Evolutionary conservation across 352 stramenopile genomes (phyloP), one percentile per base, ranked within the genome.

Genomic region (Globisporangium cylindrosporum): DNA sequence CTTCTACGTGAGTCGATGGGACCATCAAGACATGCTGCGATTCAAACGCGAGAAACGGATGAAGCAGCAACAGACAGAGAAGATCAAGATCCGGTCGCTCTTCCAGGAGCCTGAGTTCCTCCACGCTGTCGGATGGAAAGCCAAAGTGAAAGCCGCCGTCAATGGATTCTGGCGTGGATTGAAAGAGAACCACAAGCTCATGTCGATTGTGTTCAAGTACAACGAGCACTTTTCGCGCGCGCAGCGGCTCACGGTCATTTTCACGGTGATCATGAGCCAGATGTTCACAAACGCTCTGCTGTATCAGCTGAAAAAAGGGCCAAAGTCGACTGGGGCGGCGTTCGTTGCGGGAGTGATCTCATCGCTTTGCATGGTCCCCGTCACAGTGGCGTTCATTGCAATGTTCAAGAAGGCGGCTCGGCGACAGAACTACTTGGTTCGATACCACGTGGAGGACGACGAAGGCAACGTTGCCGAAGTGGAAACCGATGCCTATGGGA

Each of bases 341-440:
- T 66, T 91, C 46, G 81, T 93, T 10, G 77, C 72, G 0, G 84
- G 76, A 0, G n/a, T 90, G 1, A 54, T 93, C n/a, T 81, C 82
- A 24, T 83, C 80, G 3, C 8, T 93, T 20, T 89, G 76, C 53
- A 89, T 91, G 80, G 71, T 91, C 0, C 84, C 84, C 0, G 74
- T 93, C 0, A 79, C 76, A 14, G 77, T 90, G 48, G 75, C 83
- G 27, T 87, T 93, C 57, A 70, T 90, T 49, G 73, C 86, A 22
- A 84, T 93, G 73, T 93, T 90, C 68, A 91, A 91, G 61, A 90
- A 89, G 57, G 81, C 84, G 5, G 84, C 77, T 2, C 73, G 77
- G 7, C 74, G 78, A 58, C 76, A 91, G 27, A 81, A 78, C 34
- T 91, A 88, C 56, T 34, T 91, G 7, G 77, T 93, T 24, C 82